Base-by-base conservation (phyloP, 192 early-diverging fungal genomes). In the Backusella luteola region DNA sequence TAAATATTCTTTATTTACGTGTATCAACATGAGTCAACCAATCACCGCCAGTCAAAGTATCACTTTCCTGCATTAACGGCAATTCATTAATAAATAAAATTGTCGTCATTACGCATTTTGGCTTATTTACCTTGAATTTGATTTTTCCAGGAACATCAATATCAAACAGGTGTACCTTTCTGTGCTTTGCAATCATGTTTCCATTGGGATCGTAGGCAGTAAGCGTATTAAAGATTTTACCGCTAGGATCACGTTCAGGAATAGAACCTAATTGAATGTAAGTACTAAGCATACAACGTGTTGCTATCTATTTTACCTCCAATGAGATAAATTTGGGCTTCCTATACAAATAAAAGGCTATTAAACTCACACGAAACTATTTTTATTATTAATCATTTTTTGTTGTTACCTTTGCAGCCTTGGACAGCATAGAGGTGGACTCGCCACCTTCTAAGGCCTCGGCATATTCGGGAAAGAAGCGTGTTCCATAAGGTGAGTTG, bases 401-500 rank as follows among this genome's bases (percentile, higher is more conserved):
- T 36, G 11, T 23, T 38, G 38, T 39, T 82, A 84, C 89, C 79
- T 89, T 91, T n/a, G 98, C 98, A 87, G 95, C 96, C 4, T 81
- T 75, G 0, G 93, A 90, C 17, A 99, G 84, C 26, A 93, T 93
- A 14, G 79, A 82, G 29, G 89, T 83, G 36, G 96, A 93, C 14
- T 89, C 89, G 67, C 95, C 93, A 3, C 82, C 75, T n/a, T 89
- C 81, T 32, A 97, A 79, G 39, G 84, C 86, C 77, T 99, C 98
- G 44, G 98, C 95, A 78, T 98, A 97, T 32, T 95, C 80, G n/a
- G 86, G 87, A 85, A 99, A 99, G 87, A 90, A 92, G 34, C 90
- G 76, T 15, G 94, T 96, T 2, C 98, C 98, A 84, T 99, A 99
- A 9, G 96, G 97, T 17, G 93, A 96, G 84, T 99, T 99, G 90